Evolutionary conservation across 768 basidiomycete species (phyloP).

Genomic region (Mrakia gelida): DNA sequence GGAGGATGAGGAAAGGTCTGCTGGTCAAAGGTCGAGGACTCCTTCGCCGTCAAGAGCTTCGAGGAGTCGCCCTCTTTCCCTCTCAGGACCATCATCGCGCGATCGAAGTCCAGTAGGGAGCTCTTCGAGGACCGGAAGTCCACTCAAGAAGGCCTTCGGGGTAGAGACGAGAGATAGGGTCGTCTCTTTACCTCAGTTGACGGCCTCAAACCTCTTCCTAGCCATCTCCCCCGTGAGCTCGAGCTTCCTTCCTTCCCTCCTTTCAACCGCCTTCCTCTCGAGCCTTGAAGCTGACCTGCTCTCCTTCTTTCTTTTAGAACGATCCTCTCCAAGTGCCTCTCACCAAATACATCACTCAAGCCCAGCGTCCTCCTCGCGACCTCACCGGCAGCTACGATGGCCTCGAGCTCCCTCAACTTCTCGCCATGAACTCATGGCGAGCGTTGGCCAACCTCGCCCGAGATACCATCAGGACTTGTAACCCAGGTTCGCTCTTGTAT

Average conservation of each 20-base stretch:
- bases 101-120: neutral
- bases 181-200: constrained; percentile 20
- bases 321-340: constrained; percentile 16
- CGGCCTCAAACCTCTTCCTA: constrained; percentile 15
- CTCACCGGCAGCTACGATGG: neutral
- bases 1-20: neutral
- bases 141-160: neutral
- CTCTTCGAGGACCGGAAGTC: neutral
- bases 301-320: neutral
- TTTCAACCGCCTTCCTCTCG: neutral
- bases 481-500: neutral
- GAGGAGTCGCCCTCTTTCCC: neutral
- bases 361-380: constrained; percentile 17
- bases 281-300: neutral
- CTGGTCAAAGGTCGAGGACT: neutral
- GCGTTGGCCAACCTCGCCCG: constrained; percentile 23
- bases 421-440: constrained; percentile 21
- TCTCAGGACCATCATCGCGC: neutral
- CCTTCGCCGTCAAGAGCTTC: neutral
- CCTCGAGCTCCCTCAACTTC: constrained; percentile 18
- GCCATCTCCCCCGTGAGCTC: constrained; percentile 7
- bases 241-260: neutral
- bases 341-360: constrained; percentile 10
- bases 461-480: constrained; percentile 15
- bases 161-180: neutral